These are phyloP conservation scores for Raffaelea deltoideospora DNA, from an alignment of 2,329 filamentous ascomycete genomes.

Conservation along the genomic window DNA sequence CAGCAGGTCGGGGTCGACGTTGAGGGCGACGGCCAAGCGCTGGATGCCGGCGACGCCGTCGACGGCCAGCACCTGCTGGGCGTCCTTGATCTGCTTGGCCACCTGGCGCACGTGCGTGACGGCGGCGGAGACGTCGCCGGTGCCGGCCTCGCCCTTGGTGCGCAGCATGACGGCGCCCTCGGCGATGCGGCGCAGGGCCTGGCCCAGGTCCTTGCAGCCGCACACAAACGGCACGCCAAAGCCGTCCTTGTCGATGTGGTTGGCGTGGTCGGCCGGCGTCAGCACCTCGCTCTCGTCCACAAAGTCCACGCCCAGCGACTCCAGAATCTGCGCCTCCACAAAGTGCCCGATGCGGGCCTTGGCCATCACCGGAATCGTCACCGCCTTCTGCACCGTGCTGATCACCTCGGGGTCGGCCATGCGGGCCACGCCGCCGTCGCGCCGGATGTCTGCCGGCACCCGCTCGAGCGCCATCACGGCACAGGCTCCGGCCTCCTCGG, in stretches of 20 bases:
- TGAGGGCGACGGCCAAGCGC: slow-evolving; percentile 66
- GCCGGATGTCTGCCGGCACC: slow-evolving; percentile 89
- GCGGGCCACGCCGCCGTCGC: slow-evolving; percentile 80
- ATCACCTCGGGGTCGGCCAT: slow-evolving; percentile 96
- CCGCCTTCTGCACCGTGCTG: slow-evolving; percentile 83
- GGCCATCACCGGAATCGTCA: slow-evolving; percentile 98
- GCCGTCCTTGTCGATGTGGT: slow-evolving; percentile 79
- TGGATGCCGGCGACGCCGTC: slow-evolving; percentile 41
- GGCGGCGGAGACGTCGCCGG: slow-evolving; percentile 91
- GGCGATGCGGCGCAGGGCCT: slow-evolving; percentile 77
- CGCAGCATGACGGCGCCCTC: slow-evolving; percentile 98
- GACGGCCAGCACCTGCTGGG: slow-evolving; percentile 54
- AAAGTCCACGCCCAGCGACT: slow-evolving; percentile 90
- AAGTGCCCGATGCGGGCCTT: slow-evolving; percentile 97
- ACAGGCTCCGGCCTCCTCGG: slow-evolving; percentile 87
- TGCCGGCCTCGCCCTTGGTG: slow-evolving; percentile 95
- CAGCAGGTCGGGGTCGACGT: slow-evolving; percentile 62
- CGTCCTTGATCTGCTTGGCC: slow-evolving; percentile 64
- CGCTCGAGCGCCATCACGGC: slow-evolving; percentile 98
- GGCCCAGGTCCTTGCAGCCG: slow-evolving; percentile 85
- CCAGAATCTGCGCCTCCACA: slow-evolving; percentile 96
- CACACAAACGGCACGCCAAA: slow-evolving; percentile 89
- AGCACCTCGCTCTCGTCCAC: slow-evolving; percentile 97
- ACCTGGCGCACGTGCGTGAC: slow-evolving; percentile 92
- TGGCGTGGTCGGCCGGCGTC: slow-evolving; percentile 77